Evolutionary conservation across 176 grass and related monocot genomes (phyloP), one percentile per base, ranked within the genome.

Genomic region (Avena eriantha): DNA sequence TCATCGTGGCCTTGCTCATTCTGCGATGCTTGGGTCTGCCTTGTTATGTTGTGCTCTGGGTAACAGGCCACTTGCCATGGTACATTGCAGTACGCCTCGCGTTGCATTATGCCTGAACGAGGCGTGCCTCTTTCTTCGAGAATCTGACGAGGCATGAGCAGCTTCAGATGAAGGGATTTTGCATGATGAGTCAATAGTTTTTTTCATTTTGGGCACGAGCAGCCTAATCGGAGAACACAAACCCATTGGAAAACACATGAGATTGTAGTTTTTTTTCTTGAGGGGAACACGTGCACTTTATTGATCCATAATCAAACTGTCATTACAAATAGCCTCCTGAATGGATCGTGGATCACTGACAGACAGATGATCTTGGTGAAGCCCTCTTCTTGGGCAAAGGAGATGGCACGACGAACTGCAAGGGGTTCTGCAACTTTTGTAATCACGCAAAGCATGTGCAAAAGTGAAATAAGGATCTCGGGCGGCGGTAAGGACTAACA

Each of bases 151-250:
- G 47, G 24, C 24, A 19, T 51, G 7, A 76, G 14, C 46, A 76
- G 47, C 73, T 76, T 51, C 29, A 76, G 50, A 51, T 51, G 72
- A 51, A 75, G 7, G 22, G 12, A 46, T 73, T 73, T 73, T 23
- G 19, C 22, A 23, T 73, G 36, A 46, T 14, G 2, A 73, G 46
- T 1, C 46, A 50, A 14, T 1, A 69, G 66, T 7, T 69, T 36
- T 35, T 31, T 35, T 68, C 31, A 33, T 68, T 49, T 49, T 51
- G 46, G 22, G 15, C 65, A 16, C 18, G 0, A 35, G 13, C 34
- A 35, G 26, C 61, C 24, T 66, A 33, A 66, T 33, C 7, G 10
- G 59, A 60, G 8, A 60, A 23, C n/a, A 4, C 3, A 23, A 43
- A 70, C 35, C 43, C 9, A 12, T 70, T 39, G 33, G 8, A 36